These are phyloP conservation scores for Fagus crenata DNA, from an alignment of 306 rosid genomes.

Conservation along the genomic window DNA sequence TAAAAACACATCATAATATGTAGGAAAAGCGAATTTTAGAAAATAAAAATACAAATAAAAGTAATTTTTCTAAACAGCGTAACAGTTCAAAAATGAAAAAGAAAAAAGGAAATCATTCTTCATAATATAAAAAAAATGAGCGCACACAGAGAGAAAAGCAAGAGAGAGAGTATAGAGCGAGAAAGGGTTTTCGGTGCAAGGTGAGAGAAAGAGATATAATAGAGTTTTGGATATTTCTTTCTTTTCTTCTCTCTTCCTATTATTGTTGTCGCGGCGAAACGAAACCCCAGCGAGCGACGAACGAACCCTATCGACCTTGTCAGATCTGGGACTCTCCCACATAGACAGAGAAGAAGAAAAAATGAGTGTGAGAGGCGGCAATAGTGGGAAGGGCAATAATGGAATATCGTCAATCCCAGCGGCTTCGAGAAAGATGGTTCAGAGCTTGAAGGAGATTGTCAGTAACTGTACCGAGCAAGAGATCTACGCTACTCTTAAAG, in stretches of 20 bases:
- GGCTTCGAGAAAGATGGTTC: slow-evolving; percentile 85
- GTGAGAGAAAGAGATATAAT: slow-evolving; percentile 18
- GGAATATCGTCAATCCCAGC: slow-evolving; percentile 77
- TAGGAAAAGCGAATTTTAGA: too few relatives aligned
- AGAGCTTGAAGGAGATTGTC: slow-evolving; percentile 89
- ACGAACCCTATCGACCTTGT: slow-evolving; percentile 18
- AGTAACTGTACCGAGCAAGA: slow-evolving; percentile 78
- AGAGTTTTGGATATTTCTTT: background rate
- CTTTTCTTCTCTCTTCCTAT: slow-evolving; percentile 10
- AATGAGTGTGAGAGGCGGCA: slow-evolving; percentile 67
- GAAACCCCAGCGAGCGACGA: slow-evolving; percentile 45
- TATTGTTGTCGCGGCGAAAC: slow-evolving; percentile 55
- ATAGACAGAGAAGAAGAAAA: slow-evolving; percentile 19
- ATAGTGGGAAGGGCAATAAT: slow-evolving; percentile 48
- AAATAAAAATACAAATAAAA: too few relatives aligned
- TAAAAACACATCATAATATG: too few relatives aligned
- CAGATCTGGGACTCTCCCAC: slow-evolving; percentile 44
- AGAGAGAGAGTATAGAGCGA: background rate
- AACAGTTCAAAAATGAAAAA: background rate
- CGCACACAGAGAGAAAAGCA: slow-evolving; percentile 7
- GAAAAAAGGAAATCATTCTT: background rate
- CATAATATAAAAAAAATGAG: background rate
- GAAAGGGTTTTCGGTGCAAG: slow-evolving; percentile 41
- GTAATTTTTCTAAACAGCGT: too few relatives aligned
- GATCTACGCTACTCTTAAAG: slow-evolving; percentile 93